Evolutionary conservation across 1,139 yeast species (phyloP), one percentile per base, ranked within the genome.

Genomic region (Meyerozyma carpophila): DNA sequence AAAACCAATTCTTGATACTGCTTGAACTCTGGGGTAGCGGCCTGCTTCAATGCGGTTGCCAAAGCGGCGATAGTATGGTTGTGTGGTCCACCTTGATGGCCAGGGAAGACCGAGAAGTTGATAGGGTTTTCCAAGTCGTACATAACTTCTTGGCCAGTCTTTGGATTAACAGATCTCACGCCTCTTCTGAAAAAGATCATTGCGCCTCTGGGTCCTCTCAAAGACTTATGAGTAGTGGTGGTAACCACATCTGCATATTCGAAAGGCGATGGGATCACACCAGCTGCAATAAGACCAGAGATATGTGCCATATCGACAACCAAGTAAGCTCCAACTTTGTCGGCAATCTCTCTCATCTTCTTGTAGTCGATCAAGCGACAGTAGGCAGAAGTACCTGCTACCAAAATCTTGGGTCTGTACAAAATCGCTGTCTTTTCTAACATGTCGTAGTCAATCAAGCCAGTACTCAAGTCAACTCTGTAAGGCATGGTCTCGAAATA

Each of bases 41-140:
- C 90, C 74, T 91, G 97, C 65, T 89, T 89, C 62, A 91, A 79
- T 21, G 97, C 97, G 47, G 88, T 95, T 7, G 97, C 95, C 56
- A 91, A 73, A 10, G 97, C 98, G 52, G 96, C 85, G 61, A 91
- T 91, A 56, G 97, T 91, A 70, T 91, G 97, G 75, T 91, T 91
- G 69, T 91, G 97, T 55, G 98, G 98, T 60, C 98, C 98, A 73
- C 98, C 98, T 75, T 91, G 98, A 68, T 91, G 97, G 47, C 95
- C 98, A 55, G 98, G 98, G 87, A 91, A 91, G 37, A 91, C 97
- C 21, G 96, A 87, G 63, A 91, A 91, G 76, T 91, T 91, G 68
- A 91, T 89, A 61, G 84, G 87, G 66, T 79, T 81, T 62, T 91
- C 97, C 61, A 91, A 79, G 50, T 90, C 96, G 66, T 89, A 91